Evolutionary conservation across 345 rosid genomes (phyloP).

Genomic region (Acer saccharum): DNA sequence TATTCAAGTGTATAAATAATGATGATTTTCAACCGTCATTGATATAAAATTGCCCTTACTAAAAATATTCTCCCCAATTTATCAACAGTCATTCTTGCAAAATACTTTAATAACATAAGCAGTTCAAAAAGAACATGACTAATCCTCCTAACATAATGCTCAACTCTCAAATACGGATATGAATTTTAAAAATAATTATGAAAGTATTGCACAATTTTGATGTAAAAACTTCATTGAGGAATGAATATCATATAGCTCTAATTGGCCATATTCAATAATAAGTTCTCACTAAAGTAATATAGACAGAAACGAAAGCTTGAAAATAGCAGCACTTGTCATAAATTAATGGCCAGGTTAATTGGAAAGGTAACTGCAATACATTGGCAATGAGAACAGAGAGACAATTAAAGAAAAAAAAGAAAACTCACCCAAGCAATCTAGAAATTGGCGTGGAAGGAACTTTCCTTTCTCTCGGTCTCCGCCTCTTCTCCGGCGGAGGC

Average conservation of each 20-base stretch:
- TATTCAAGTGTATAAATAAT: background rate
- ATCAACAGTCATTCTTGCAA: background rate
- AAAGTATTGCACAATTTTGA: background rate
- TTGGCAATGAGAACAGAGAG: background rate
- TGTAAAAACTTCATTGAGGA: background rate
- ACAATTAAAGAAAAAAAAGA: background rate
- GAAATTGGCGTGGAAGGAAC: slow-evolving; percentile 93
- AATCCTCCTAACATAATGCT: background rate
- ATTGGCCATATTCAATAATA: background rate
- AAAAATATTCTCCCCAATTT: background rate
- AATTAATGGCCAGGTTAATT: background rate
- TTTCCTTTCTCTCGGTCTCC: slow-evolving; percentile 82
- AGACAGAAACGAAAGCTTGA: background rate
- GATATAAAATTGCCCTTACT: background rate
- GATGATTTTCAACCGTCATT: background rate
- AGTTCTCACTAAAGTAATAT: no score
- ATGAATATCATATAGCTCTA: background rate
- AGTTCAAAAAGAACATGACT: no score
- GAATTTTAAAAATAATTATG: background rate
- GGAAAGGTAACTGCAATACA: background rate
- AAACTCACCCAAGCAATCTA: slow-evolving; percentile 79
- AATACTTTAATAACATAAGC: no score
- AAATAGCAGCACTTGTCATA: background rate
- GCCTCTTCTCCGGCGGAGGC: slow-evolving; percentile 42
- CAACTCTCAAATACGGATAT: background rate